Conservation (phyloP, 495 filamentous ascomycete genomes). For the Neurospora tetraspora region DNA sequence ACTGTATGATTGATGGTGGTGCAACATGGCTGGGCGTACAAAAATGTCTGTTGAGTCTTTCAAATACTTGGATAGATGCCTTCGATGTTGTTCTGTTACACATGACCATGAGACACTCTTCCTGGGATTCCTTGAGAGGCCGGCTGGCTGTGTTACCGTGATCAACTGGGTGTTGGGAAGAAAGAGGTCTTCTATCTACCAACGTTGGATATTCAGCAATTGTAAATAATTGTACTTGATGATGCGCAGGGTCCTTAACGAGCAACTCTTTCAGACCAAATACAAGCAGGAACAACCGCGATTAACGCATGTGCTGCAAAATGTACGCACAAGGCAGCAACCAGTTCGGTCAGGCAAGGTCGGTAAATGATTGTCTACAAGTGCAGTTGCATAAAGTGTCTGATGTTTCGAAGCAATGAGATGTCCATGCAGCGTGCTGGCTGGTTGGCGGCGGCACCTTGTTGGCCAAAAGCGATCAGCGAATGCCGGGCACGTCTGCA, state of each 20-base stretch:
- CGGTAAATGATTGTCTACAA: background rate
- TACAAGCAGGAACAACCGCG: background rate
- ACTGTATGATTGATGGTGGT: background rate
- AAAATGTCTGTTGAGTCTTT: background rate
- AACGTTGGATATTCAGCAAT: background rate
- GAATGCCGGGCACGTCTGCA: background rate
- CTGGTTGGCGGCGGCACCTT: background rate
- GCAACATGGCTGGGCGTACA: background rate
- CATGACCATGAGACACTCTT: background rate
- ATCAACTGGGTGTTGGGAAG: no score
- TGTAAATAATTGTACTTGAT: background rate
- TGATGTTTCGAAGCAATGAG: background rate
- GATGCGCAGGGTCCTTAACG: background rate
- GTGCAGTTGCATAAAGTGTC: background rate
- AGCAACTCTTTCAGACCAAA: background rate
- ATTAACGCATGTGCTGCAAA: background rate
- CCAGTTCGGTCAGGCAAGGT: background rate
- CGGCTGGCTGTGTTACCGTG: background rate
- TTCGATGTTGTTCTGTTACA: background rate
- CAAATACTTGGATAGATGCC: background rate
- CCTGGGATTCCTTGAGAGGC: background rate
- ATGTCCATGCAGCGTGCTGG: background rate
- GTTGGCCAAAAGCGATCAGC: background rate
- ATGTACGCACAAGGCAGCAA: background rate
- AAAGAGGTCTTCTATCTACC: no score